Base-by-base conservation (phyloP, 192 early-diverging fungal genomes). In the Chytriomyces confervae region DNA sequence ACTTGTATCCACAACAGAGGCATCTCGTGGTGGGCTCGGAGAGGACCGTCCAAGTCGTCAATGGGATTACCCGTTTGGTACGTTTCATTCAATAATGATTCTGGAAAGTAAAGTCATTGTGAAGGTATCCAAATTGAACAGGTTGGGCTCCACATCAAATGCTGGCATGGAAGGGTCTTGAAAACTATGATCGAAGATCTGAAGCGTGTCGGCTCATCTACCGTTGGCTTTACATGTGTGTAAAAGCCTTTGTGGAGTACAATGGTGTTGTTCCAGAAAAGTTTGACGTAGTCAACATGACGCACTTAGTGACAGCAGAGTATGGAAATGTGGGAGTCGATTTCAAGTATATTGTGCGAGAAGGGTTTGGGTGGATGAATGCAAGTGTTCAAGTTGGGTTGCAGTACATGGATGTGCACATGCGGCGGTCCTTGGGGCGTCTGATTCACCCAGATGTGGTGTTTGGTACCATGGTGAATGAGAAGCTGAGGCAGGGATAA, bases 301-400 rank as follows among this genome's bases (percentile, higher is more conserved):
- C 93, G 23, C 97, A 99, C 81, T 86, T 87, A 44, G 91, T 98
- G 24, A 83, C 97, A 65, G 96, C 97, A 9, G 97, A 99, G 63
- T 76, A 76, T 66, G 74, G 74, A 48, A 76, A 77, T 60, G 76
- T 98, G 0, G 97, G 97, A 3, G 82, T 89, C 0, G 96, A 98
- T 78, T 98, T 98, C 86, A 93, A 95, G 82, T 94, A 88, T 80
- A 92, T 98, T 23, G 93, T 95, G 0, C 89, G 94, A 6, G 97
- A 98, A 86, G 97, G 97, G 11, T 98, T 98, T 84, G 97, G 97
- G 13, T 98, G 97, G 97, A 98, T 98, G 97, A 98, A 98, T 75
- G 93, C 96, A 6, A 85, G 83, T 76, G 82, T 80, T 71, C 83
- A 89, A 77, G 89, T 95, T 8, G 96, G 96, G 18, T 79, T 96